Conservation (phyloP, 345 rosid genomes). For the Eucalyptus erythrocorys region DNA sequence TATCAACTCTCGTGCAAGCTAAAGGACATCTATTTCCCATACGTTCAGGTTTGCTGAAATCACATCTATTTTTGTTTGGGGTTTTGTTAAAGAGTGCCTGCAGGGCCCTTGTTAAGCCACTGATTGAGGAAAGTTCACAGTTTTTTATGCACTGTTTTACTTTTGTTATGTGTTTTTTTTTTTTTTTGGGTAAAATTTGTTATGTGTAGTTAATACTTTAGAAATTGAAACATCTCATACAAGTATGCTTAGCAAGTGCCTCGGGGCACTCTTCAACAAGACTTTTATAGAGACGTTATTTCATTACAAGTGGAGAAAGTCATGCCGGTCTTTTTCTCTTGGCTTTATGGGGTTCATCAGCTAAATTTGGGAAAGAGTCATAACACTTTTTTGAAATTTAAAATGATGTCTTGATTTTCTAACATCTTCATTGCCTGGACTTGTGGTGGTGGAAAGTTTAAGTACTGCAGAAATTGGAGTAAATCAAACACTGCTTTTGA, state of each 20-base stretch:
- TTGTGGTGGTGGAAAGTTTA: not conserved
- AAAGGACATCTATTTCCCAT: conserved; percentile 82
- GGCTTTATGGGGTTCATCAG: not conserved
- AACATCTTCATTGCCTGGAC: not conserved
- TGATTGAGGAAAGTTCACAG: not conserved
- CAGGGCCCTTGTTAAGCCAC: not conserved
- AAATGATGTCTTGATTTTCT: not conserved
- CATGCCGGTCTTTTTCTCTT: not conserved
- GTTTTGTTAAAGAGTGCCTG: not conserved
- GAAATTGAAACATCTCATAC: not conserved
- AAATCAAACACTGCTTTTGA: not conserved
- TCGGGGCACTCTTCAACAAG: not conserved
- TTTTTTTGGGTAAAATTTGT: no score
- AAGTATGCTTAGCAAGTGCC: not conserved
- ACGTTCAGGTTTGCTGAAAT: conserved; percentile 46
- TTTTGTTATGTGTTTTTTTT: not conserved
- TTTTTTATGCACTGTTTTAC: not conserved
- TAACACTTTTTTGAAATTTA: not conserved
- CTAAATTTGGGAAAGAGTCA: not conserved
- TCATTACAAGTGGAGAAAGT: not conserved
- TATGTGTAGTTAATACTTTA: not conserved
- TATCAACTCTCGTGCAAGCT: conserved; percentile 50
- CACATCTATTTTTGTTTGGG: not conserved
- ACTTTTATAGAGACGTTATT: not conserved
- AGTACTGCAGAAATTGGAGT: not conserved